Percentiles rank a stretch among this genome's conserved stretches.
These are phyloP conservation scores for Inga oerstediana DNA, from an alignment of 306 rosid species.

Conservation along the genomic window DNA sequence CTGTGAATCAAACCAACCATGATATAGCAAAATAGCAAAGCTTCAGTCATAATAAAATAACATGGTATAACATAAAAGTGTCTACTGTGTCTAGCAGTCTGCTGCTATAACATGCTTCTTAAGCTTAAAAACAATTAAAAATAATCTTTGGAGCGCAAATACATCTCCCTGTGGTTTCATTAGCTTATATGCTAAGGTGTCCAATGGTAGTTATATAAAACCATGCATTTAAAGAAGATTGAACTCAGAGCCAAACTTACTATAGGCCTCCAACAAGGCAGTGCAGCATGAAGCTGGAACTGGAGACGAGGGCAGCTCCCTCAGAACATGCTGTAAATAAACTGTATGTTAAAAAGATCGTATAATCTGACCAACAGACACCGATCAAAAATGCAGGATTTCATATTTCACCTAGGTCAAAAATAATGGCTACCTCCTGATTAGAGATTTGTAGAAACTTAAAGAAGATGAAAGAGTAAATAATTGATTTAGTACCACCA, in stretches of 20 bases:
- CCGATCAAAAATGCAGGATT: not conserved
- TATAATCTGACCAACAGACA: not conserved
- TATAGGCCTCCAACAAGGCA: conserved; percentile 74
- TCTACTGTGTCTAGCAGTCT: not conserved
- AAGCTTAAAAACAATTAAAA: not conserved
- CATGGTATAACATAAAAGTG: not conserved
- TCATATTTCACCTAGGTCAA: not conserved
- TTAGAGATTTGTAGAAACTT: not conserved
- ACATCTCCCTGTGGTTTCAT: not conserved
- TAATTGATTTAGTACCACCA: not conserved
- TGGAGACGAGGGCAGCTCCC: conserved; percentile 83
- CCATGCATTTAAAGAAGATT: not conserved
- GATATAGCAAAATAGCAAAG: not conserved
- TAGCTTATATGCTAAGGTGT: not conserved
- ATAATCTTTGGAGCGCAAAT: not conserved
- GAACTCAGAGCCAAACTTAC: conserved; percentile 46
- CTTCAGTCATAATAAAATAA: not conserved
- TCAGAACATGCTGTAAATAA: conserved; percentile 64
- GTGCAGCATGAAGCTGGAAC: conserved; percentile 86
- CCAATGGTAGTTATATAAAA: not conserved
- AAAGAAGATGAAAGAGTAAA: conserved; percentile 8
- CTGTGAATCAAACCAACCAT: not conserved
- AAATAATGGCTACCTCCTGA: not conserved
- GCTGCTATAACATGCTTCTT: not conserved
- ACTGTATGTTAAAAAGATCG: conserved; percentile 6